A percentile compares a stretch with the other conserved stretches of the same genome.
Evolutionary conservation across 768 basidiomycete genomes (phyloP).

Genomic region (Boletus insuetus): DNA sequence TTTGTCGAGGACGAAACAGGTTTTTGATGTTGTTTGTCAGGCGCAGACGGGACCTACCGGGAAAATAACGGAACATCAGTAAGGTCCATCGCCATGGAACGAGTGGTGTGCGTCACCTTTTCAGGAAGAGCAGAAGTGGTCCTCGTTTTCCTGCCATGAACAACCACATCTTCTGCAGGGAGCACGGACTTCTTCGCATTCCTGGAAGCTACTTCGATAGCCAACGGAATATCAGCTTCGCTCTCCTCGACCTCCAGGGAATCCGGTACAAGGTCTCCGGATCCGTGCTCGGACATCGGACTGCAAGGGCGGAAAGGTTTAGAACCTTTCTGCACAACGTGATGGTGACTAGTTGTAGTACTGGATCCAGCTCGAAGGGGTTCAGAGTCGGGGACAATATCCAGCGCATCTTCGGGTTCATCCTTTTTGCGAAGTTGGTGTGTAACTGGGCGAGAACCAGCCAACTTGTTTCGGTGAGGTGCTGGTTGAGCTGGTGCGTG

Average conservation of each 20-base stretch:
- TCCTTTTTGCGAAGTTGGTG: background rate
- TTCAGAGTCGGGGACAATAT: slow-evolving; percentile 66
- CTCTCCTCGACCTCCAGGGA: slow-evolving; percentile 30
- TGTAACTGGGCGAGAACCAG: background rate
- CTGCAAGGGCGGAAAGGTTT: slow-evolving; percentile 20
- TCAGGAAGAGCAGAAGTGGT: background rate
- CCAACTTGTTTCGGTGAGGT: background rate
- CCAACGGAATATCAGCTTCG: slow-evolving; percentile 46
- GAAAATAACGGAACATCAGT: background rate
- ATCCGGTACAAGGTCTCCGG: slow-evolving; percentile 29
- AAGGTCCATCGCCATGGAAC: background rate
- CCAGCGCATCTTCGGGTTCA: slow-evolving; percentile 37
- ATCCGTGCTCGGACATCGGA: slow-evolving; percentile 21
- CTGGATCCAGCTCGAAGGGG: slow-evolving; percentile 37
- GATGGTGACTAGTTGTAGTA: slow-evolving; percentile 4
- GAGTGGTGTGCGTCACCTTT: slow-evolving; percentile 15
- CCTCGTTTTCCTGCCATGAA: slow-evolving; percentile 6
- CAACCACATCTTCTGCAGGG: background rate
- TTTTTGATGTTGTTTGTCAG: slow-evolving; percentile 10
- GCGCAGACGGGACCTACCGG: slow-evolving; percentile 1
- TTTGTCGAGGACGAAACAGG: slow-evolving; percentile 6
- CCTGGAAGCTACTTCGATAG: slow-evolving; percentile 25
- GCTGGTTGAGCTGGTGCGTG: background rate
- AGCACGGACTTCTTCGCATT: slow-evolving; percentile 7
- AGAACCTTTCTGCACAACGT: slow-evolving; percentile 7